Base-by-base conservation (phyloP, 2,329 filamentous ascomycete genomes). In the Fonsecaea nubica region DNA sequence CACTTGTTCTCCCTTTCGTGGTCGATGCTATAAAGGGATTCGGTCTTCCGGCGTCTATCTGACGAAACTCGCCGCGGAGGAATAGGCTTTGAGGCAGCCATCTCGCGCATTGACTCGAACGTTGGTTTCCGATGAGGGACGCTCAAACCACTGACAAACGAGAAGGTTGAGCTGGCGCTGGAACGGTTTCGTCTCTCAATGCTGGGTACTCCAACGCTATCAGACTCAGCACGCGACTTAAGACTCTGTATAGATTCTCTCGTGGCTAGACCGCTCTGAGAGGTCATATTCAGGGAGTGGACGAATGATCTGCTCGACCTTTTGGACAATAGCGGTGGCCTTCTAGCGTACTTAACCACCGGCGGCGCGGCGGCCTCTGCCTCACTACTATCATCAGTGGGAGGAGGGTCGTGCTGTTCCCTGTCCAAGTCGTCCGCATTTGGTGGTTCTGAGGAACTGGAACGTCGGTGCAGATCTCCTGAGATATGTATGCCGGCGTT, bases 201-300 rank as follows among this genome's bases (percentile, higher is more conserved):
- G 56, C 68, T 70, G 18, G 66, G 68, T 8, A 70, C 42, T 8
- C 69, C 66, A 3, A 69, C 59, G 21, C 66, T 65, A 32, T 69
- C 67, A n/a, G 66, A 64, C 42, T 69, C 68, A 8, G 69, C 62
- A 36, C 59, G 62, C 25, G 70, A 72, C 40, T 58, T 64, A 3
- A 72, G 64, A 48, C 70, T 72, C 56, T 72, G 70, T 18, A 66
- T 57, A 12, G 70, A 72, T 32, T 66, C 64, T 18, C 66, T 63
- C 25, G 61, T 30, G 6, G 61, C 64, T 10, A 70, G 62, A n/a
- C 55, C 50, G 5, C 63, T 52, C 48, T 67, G 63, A 45, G 63
- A 61, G 35, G 58, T 54, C 58, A 69, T 65, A 45, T 56, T 66
- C 42, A 64, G 21, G 10, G 65, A 64, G 56, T 58, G 65, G 45